Base-by-base conservation (phyloP, 441 rosid genomes). In the Brassica balearica region DNA sequence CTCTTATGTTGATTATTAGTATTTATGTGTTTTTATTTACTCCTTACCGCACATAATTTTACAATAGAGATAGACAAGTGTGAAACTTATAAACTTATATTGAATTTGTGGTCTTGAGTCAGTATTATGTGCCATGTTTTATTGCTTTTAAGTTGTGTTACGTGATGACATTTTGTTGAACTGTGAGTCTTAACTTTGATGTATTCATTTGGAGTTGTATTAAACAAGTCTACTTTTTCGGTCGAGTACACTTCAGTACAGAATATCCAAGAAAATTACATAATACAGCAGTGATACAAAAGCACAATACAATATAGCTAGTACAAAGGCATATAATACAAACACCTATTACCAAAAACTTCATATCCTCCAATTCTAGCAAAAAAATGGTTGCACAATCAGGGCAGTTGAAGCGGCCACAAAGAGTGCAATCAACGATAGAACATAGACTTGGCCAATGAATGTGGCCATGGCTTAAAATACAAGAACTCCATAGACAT, bases 391-490 rank as follows among this genome's bases (percentile, higher is more conserved):
- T 38, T 8, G 46, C 46, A 38, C 46, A 38, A 38, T 38, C 97
- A 93, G 86, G 25, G 98, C 94, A 2, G 98, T 92, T 11, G 94
- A 88, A 46, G 97, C 98, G 2, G 98, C 97, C 34, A 97, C 98
- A 38, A 92, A 93, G 76, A 93, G 77, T 65, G 98, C 97, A 74
- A 91, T 89, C 69, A 93, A 90, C 0, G 98, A 89, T 38, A 93
- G 84, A 65, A 93, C 98, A 5, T 97, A 93, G 68, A 91, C 93
- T 86, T 93, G 98, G 41, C 95, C 95, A 2, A 93, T 80, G 71
- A 91, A 91, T 0, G 98, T 93, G 17, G 95, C 98, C 90, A 91
- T 87, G 68, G 98, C 95, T 86, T 93, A 96, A 4, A 93, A 93
- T 10, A 90, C 75, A 62, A 93, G 64, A 60, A 93, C 98, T 2